Base-by-base conservation (phyloP, 2,329 filamentous ascomycete species). In the Arthrobotrys pseudoclavata region DNA sequence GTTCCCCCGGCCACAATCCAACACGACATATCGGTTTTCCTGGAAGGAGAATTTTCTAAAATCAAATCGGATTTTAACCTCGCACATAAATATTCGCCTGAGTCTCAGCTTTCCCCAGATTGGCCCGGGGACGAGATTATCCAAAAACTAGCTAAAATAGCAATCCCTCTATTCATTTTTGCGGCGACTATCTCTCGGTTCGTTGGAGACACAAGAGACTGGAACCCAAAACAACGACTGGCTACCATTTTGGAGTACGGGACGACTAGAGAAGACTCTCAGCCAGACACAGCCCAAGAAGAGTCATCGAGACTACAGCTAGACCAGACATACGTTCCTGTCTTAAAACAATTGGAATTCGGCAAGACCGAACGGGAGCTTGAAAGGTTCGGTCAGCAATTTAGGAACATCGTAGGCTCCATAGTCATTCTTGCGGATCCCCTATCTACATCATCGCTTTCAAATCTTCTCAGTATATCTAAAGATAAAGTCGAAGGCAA, bases 161-260 rank as follows among this genome's bases (percentile, higher is more conserved):
- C 81, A 1, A 61, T 47, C 66, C 52, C 79, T 9, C 70, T 82
- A 42, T 83, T 83, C 71, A 82, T 82, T 47, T 82, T 76, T 72
- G 80, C 81, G 20, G 74, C 79, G 26, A 82, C 81, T 22, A 67
- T 79, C 9, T 83, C 80, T 79, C 81, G 80, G 6, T 82, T 82
- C 37, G 69, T 83, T 50, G 24, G 63, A 34, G 66, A 71, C n/a
- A 31, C 2, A 13, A 7, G 13, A n/a, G 13, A 48, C 18, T 42
- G 29, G 29, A 22, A 76, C 55, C 63, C 70, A 6, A 53, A 57
- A 20, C 42, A 67, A 42, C 48, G 66, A 45, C 50, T 79, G 1
- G 47, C 34, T 42, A 55, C 47, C 13, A 34, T 70, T 24, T 55
- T 67, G 12, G 9, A 29, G n/a, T 66, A 77, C n/a, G 34, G 40